Conservation (phyloP, 2,329 filamentous ascomycete genomes). For the Xylariaceae sp. region DNA sequence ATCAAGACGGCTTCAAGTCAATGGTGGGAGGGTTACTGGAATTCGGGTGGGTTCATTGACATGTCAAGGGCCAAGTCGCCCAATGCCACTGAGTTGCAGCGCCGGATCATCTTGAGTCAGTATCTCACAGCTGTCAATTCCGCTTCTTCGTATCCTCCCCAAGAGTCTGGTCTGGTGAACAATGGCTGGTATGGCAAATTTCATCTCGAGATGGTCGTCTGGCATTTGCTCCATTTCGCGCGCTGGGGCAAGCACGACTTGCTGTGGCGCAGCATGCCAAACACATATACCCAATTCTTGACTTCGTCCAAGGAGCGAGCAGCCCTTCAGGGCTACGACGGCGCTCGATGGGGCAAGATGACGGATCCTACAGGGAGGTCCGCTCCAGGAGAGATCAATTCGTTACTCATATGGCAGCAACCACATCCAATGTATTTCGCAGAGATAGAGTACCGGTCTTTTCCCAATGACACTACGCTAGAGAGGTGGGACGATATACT, state of each 20-base stretch:
- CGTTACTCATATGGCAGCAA: constrained; percentile 59
- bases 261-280: constrained; percentile 39
- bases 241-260: constrained; percentile 45
- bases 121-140: constrained; percentile 50
- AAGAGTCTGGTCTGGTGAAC: constrained; percentile 41
- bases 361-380: constrained; percentile 50
- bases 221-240: constrained; percentile 48
- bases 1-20: constrained; percentile 28
- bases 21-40: constrained; percentile 49
- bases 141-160: constrained; percentile 43
- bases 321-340: constrained; percentile 35
- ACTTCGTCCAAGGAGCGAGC: constrained; percentile 34
- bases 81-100: constrained; percentile 45
- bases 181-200: constrained; percentile 56
- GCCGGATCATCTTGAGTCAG: constrained; percentile 48
- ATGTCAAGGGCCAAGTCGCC: constrained; percentile 34
- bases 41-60: constrained; percentile 47
- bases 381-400: constrained; percentile 58
- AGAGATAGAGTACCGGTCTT: constrained; percentile 48
- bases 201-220: constrained; percentile 51
- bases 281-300: constrained; percentile 44
- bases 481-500: constrained; percentile 50
- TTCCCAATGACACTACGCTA: constrained; percentile 38
- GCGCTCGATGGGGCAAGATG: constrained; percentile 50
- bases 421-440: constrained; percentile 59